Evolutionary conservation across 208 protist species (phyloP).

Genomic region (Trypanosoma grayi): DNA sequence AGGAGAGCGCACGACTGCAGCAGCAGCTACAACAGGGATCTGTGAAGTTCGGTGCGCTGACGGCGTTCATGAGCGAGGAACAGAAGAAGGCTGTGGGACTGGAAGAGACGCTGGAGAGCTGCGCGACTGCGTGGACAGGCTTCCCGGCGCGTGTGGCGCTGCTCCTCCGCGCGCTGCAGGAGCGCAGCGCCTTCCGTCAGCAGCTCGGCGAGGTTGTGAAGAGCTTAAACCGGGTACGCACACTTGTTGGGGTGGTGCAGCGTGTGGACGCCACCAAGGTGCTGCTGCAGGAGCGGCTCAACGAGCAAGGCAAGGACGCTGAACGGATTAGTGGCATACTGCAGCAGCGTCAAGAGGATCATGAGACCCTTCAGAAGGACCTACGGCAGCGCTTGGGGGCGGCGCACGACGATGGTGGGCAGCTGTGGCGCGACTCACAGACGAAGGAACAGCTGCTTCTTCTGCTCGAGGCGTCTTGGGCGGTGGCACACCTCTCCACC

Average conservation of each 20-base stretch:
- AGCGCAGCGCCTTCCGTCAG: slow-evolving; percentile 27
- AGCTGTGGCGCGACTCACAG: not conserved
- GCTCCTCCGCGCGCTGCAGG: slow-evolving; percentile 45
- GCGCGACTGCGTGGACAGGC: slow-evolving; percentile 35
- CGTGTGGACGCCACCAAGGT: slow-evolving; percentile 8
- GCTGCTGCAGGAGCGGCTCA: slow-evolving; percentile 1
- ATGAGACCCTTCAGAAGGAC: not conserved
- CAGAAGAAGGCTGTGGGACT: slow-evolving; percentile 22
- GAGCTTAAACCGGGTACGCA: slow-evolving; percentile 3
- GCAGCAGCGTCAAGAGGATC: not conserved
- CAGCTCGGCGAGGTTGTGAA: slow-evolving; percentile 20
- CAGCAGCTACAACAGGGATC: slow-evolving; percentile 49
- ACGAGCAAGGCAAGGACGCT: not conserved
- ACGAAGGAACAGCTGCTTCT: slow-evolving; percentile 1
- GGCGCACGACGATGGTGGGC: not conserved
- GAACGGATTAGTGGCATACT: slow-evolving; percentile 1
- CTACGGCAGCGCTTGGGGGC: not conserved
- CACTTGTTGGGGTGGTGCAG: slow-evolving; percentile 13
- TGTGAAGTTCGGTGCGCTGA: slow-evolving; percentile 51
- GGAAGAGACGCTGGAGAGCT: slow-evolving; percentile 30
- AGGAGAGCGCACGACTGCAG: slow-evolving; percentile 33
- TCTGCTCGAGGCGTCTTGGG: not conserved
- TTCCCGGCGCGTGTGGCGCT: slow-evolving; percentile 39
- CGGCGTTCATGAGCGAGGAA: slow-evolving; percentile 23
- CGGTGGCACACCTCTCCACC: not conserved